Evolutionary conservation across 257 asterid species (phyloP).

Genomic region (Salvia rosmarinus): DNA sequence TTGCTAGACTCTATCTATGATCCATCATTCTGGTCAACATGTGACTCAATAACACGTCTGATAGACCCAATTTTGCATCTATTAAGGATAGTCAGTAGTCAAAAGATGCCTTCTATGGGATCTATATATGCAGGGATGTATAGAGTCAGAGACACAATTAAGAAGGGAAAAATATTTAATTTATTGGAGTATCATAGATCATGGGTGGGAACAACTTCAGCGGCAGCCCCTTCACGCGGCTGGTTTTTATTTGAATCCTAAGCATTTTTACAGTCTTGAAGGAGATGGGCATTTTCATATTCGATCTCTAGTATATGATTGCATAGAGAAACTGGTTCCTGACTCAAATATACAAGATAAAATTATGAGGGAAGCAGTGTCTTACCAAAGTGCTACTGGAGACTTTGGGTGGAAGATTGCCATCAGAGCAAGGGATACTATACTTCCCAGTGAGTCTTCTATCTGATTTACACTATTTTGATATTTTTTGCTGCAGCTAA

Average conservation of each 20-base stretch:
- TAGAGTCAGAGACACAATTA: conserved; percentile 81
- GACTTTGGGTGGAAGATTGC: conserved; percentile 97
- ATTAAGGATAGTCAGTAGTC: conserved; percentile 67
- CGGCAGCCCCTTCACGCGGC: conserved; percentile 87
- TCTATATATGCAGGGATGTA: conserved; percentile 78
- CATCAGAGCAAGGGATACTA: conserved; percentile 77
- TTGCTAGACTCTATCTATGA: conserved; percentile 51
- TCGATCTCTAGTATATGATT: conserved; percentile 78
- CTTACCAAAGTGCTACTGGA: conserved; percentile 73
- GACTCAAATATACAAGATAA: conserved; percentile 81
- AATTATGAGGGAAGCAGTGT: conserved; percentile 72
- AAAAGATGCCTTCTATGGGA: conserved; percentile 81
- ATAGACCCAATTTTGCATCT: conserved; percentile 77
- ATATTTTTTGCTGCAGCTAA: neutral
- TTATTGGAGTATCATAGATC: conserved; percentile 87
- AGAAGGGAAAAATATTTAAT: conserved; percentile 63
- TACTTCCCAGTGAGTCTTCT: conserved; percentile 70
- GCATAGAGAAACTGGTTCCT: conserved; percentile 80
- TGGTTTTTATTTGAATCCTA: conserved; percentile 91
- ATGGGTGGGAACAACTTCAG: conserved; percentile 79
- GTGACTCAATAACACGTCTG: conserved; percentile 50
- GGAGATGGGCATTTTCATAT: conserved; percentile 68
- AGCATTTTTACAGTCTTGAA: conserved; percentile 74
- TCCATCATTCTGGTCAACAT: conserved; percentile 79
- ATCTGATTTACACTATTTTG: neutral